Evolutionary conservation across 805 yeast species (phyloP), one percentile per base, ranked within the genome.

Genomic region (Barnettozyma vustinii): DNA sequence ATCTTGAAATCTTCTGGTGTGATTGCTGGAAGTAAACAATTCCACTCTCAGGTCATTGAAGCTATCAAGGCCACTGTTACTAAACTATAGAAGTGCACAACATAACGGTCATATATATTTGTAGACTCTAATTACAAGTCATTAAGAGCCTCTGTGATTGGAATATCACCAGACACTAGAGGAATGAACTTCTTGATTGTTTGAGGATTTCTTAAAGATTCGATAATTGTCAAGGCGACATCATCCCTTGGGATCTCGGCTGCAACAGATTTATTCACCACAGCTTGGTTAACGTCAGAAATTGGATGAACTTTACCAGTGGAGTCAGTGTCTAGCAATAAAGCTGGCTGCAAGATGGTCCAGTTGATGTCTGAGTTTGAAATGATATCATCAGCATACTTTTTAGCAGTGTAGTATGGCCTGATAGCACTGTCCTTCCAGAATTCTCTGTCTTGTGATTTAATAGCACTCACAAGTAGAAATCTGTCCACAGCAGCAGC

Each of bases 1-100:
- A 79, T 81, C 35, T 76, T 94, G 54, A 49, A 58, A 25, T 87
- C 95, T 50, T 84, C 88, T 67, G 99, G 99, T 42, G 91, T 94
- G n/a, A 83, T 94, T 62, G 99, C 98, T 9, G 83, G 94, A 6
- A 62, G 60, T 21, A 57, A 56, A 44, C 67, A 62, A 41, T 65
- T 37, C 53, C 69, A 65, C 42, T 48, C 57, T 1, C 44, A 62
- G 41, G 63, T 64, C n/a, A 62, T 65, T 35, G 58, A 59, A 42
- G 67, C 64, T 9, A 52, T 64, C 35, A 62, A 58, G 32, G 50
- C 42, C n/a, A 39, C 42, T 23, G 42, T 44, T 40, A 43, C 50
- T 9, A 50, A 50, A 27, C 19, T 50, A 20, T 50, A 46, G 39
- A 37, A 3, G 13, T 9, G 5, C 9, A 33, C 19, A 23, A 20